phyloP scores from a whole-genome alignment of 2,329 filamentous ascomycete species.

The Pseudonectria buxi region DNA sequence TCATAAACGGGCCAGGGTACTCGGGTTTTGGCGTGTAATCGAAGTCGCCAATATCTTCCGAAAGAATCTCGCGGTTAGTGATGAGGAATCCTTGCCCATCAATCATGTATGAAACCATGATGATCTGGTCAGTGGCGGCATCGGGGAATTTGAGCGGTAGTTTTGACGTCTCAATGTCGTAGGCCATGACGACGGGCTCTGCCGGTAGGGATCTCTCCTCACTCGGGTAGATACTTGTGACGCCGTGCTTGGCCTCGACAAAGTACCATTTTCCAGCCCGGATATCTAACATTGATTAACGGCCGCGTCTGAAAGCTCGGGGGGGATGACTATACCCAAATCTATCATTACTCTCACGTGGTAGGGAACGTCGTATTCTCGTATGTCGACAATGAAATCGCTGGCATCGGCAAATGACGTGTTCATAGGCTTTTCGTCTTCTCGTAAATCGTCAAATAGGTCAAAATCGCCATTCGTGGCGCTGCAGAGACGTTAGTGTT shows the following conservation, averaged over 20 bases:
- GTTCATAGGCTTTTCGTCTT: slow-evolving; percentile 73
- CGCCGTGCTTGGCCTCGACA: slow-evolving; percentile 87
- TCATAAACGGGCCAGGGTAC: slow-evolving; percentile 91
- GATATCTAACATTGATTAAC: slow-evolving; percentile 58
- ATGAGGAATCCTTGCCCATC: slow-evolving; percentile 97
- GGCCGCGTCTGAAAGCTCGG: neutral
- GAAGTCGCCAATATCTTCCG: slow-evolving; percentile 94
- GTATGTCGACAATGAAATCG: slow-evolving; percentile 96
- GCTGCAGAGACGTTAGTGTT: slow-evolving; percentile 14
- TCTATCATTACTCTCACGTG: slow-evolving; percentile 99
- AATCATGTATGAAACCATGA: slow-evolving; percentile 99
- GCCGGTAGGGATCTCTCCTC: slow-evolving; percentile 84
- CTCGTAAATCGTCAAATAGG: slow-evolving; percentile 84
- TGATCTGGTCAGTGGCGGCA: slow-evolving; percentile 87
- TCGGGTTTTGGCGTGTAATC: slow-evolving; percentile 97
- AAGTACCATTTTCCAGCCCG: slow-evolving; percentile 96
- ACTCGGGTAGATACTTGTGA: slow-evolving; percentile 75
- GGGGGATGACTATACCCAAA: slow-evolving; percentile 49
- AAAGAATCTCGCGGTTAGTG: slow-evolving; percentile 95
- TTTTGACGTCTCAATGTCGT: slow-evolving; percentile 97
- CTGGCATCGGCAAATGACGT: slow-evolving; percentile 76
- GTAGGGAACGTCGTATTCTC: slow-evolving; percentile 98
- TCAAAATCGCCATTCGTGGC: slow-evolving; percentile 80
- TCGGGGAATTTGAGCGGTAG: slow-evolving; percentile 95
- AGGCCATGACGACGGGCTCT: slow-evolving; percentile 97